Evolutionary conservation across 805 yeast genomes (phyloP), one percentile per base, ranked within the genome.

Genomic region (Komagataella ulmi): DNA sequence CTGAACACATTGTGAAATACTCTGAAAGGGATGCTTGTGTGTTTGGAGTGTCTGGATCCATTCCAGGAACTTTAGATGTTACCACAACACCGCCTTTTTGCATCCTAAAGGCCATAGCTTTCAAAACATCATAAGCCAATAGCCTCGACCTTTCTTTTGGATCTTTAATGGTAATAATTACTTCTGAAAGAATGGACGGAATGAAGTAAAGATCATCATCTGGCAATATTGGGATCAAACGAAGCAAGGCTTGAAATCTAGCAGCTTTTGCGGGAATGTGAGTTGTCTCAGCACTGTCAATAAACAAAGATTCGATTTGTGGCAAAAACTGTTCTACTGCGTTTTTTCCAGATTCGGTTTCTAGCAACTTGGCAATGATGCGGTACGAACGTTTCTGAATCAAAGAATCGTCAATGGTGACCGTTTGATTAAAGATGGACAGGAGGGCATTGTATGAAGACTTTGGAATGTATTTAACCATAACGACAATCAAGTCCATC

Each of bases 381-480:
- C 95, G 79, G 67, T 89, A 91, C 1, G 96, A 77, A 71, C 96
- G 82, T 69, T 91, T 91, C 66, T 91, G 98, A 57, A 88, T 73
- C 59, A 82, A 75, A 46, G 85, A 81, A 58, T 83, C 82, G 49
- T 72, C 68, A 43, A 76, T 68, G 19, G 72, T 59, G 44, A 86
- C 79, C 2, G 95, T 83, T 49, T 77, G 72, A 50, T 82, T 78
- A 68, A 90, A 87, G 49, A 90, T 86, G n/a, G 85, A 62, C 57
- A 89, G 80, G 47, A 90, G 72, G 0, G 95, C 88, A 59, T 76
- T 74, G 66, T 87, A 85, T 3, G 85, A 77, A 2, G 81, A 63
- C 30, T 66, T 67, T 6, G 96, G 95, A 40, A 93, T 80, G 60
- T 85, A 87, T 59, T 86, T 85, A 24, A 91, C 78, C 87, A 95